Percentiles rank a stretch among this genome's conserved stretches.
Conservation (phyloP, 306 rosid genomes). For the Quercus wislizeni region DNA sequence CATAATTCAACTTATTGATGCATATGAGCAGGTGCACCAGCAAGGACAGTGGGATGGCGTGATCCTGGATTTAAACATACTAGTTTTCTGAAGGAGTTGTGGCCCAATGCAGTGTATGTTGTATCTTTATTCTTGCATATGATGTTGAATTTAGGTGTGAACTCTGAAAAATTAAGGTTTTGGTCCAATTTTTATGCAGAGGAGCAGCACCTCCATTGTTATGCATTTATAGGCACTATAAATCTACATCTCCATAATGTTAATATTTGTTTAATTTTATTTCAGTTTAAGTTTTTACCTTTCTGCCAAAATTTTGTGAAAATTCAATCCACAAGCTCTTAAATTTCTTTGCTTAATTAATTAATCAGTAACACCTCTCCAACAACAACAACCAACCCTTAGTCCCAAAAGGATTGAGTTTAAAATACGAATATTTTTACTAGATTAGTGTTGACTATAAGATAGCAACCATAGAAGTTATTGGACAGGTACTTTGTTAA, state of each 20-base stretch:
- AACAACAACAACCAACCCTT: no score
- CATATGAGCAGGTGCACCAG: conserved; percentile 72
- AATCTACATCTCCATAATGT: background rate
- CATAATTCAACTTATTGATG: conserved; percentile 7
- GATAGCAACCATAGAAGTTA: background rate
- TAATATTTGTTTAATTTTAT: background rate
- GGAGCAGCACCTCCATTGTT: background rate
- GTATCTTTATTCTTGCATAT: conserved; percentile 1
- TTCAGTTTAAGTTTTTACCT: background rate
- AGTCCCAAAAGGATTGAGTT: background rate
- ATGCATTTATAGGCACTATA: background rate
- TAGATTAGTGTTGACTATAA: background rate
- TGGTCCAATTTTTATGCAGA: background rate
- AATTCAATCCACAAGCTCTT: background rate
- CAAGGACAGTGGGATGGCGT: conserved; percentile 93
- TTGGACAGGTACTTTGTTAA: background rate
- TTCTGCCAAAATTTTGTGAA: background rate
- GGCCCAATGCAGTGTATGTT: conserved; percentile 78
- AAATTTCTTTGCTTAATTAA: background rate
- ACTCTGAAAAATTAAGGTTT: background rate
- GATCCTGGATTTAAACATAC: conserved; percentile 92
- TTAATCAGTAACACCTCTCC: background rate
- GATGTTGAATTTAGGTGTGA: conserved; percentile 12
- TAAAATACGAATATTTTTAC: background rate
- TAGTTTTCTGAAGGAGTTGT: conserved; percentile 72